Evolutionary conservation across 352 stramenopile genomes (phyloP).

Genomic region (Blastocystis sp.): DNA sequence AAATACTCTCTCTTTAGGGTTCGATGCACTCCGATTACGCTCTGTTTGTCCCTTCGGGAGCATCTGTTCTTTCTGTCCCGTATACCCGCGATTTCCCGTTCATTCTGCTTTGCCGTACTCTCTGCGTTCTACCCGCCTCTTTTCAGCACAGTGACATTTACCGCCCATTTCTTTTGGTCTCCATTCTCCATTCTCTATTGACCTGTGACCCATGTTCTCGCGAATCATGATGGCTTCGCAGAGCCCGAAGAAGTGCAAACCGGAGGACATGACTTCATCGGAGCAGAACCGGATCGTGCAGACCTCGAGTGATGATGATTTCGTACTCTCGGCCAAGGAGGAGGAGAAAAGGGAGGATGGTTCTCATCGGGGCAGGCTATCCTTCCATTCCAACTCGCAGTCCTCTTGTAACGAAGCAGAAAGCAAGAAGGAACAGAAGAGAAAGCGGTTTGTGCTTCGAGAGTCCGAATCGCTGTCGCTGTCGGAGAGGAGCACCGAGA

Average conservation of each 20-base stretch:
- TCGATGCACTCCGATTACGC: too few species aligned
- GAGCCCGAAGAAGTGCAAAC: slow-evolving; percentile 61
- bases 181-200: neutral
- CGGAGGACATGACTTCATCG: slow-evolving; percentile 29
- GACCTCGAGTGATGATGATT: slow-evolving; percentile 64
- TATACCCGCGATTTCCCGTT: too few species aligned
- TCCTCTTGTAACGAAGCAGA: too few species aligned
- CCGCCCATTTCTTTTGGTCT: slow-evolving; percentile 3
- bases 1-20: neutral
- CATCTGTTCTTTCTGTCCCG: too few species aligned
- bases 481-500: too few species aligned
- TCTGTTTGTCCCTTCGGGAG: neutral
- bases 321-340: neutral
- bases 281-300: slow-evolving; percentile 54
- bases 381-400: too few species aligned
- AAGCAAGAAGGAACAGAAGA: too few species aligned
- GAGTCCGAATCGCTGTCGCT: too few species aligned
- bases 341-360: neutral
- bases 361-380: too few species aligned
- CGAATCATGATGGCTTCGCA: slow-evolving; percentile 22
- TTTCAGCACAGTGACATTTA: neutral
- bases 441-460: too few species aligned
- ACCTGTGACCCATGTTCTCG: slow-evolving; percentile 28
- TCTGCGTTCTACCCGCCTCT: too few species aligned
- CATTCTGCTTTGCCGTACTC: too few species aligned